Evolutionary conservation across 768 basidiomycete species (phyloP).

Genomic region (Cystofilobasidium ferigula): DNA sequence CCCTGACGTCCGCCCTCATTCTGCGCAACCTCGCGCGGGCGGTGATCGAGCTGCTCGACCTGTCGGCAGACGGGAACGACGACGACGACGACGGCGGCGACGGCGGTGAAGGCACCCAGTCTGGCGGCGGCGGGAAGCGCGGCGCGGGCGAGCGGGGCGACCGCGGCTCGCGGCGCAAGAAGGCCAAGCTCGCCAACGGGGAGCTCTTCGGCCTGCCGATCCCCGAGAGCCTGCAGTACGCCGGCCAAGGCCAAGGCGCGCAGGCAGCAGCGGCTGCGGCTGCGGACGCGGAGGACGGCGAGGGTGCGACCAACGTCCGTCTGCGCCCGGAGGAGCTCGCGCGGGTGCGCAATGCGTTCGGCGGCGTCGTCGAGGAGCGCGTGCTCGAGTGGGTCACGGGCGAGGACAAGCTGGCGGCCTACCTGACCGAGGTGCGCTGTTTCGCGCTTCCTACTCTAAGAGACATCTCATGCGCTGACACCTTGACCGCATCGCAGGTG

Average conservation of each 20-base stretch:
- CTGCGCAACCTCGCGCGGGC: slow-evolving; percentile 25
- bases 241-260: background rate
- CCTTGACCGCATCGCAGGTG: background rate
- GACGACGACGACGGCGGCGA: background rate
- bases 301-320: background rate
- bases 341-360: slow-evolving; percentile 1
- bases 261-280: background rate
- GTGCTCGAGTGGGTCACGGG: slow-evolving; percentile 21
- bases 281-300: background rate
- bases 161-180: background rate
- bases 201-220: slow-evolving; percentile 27
- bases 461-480: background rate
- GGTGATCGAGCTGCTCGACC: slow-evolving; percentile 17
- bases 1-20: slow-evolving; percentile 16
- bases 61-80: background rate
- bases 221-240: slow-evolving; percentile 10
- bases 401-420: slow-evolving; percentile 8
- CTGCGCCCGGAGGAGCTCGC: slow-evolving; percentile 1
- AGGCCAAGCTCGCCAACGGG: slow-evolving; percentile 8
- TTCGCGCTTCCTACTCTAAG: too few relatives aligned
- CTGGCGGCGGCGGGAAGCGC: background rate
- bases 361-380: slow-evolving; percentile 4
- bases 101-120: background rate
- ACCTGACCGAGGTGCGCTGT: slow-evolving; percentile 13
- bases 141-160: background rate